Evolutionary conservation across 352 stramenopile genomes (phyloP), one percentile per base, ranked within the genome.

Genomic region (Phytophthora palmivora): DNA sequence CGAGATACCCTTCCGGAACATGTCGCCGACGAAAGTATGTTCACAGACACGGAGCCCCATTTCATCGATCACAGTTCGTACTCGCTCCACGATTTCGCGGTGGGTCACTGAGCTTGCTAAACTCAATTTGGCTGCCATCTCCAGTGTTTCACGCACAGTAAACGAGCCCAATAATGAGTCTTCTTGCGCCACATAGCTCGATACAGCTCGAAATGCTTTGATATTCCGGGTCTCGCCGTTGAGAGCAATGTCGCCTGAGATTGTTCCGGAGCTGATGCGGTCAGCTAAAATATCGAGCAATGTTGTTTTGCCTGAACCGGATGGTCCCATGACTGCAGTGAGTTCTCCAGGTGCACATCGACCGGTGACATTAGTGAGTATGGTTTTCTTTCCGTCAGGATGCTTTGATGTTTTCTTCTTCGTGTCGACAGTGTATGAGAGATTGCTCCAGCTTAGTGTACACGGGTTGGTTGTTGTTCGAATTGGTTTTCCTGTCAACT

Each of bases 1-100:
- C 0, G 81, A 91, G 48, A 97, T 80, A 0, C 88, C 91, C 51
- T 94, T 89, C 38, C 81, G 68, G 59, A 96, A 96, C 4, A 96
- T 67, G 49, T 94, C 88, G 8, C 89, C 91, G 0, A 96, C 85
- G 16, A 76, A 49, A 4, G 88, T 91, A 46, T 74, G 50, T 10
- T 72, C 59, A 24, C 76, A 91, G 1, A 62, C 68, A 3, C 76
- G 70, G 1, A 94, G 66, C 0, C 83, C 84, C 79, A 91, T 89
- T 32, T 83, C 78, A 26, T 85, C 74, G 15, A 91, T 79, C 26
- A 89, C 79, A 11, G 63, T 58, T 22, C 89, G 76, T 2, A 89
- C 82, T 18, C 79, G 76, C 30, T 78, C 73, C 10, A 72, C 63
- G 4, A 67, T 43, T 15, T 76, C 71, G 10, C 61, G 48, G n/a